Conservation (phyloP, 345 rosid species). For the Rhodomyrtus tomentosa region DNA sequence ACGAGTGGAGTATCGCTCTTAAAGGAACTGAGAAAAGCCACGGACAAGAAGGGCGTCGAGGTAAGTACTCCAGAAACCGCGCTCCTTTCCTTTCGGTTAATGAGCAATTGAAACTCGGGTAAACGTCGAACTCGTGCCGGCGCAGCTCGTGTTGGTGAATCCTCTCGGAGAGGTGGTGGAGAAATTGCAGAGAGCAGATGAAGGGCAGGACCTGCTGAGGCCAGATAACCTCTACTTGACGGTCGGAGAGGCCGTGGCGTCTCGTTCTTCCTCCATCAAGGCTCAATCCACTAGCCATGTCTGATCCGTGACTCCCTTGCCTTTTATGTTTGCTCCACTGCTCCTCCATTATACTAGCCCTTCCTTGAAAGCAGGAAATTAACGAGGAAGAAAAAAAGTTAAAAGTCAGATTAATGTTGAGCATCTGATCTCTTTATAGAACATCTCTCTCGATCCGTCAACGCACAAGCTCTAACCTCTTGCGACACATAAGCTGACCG, state of each 20-base stretch:
- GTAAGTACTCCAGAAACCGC: conserved; percentile 14
- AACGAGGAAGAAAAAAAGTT: neutral
- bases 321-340: neutral
- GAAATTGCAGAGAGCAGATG: conserved; percentile 64
- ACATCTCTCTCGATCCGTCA: neutral
- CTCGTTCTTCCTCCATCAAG: conserved; percentile 50
- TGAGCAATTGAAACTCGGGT: neutral
- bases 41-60: conserved; percentile 44
- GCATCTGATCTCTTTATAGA: neutral
- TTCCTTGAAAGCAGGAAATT: neutral
- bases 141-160: conserved; percentile 86
- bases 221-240: conserved; percentile 65
- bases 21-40: conserved; percentile 48
- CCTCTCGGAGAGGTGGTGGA: conserved; percentile 82
- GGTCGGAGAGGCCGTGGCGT: conserved; percentile 80
- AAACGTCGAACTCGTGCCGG: neutral
- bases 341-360: neutral
- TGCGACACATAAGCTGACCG: neutral
- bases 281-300: conserved; percentile 28
- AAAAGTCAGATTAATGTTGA: neutral
- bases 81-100: neutral
- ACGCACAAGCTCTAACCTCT: neutral
- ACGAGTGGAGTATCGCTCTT: conserved; percentile 70
- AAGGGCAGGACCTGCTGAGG: conserved; percentile 20
- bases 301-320: neutral